Evolutionary conservation across 2,329 filamentous ascomycete species (phyloP).

Genomic region (Aureobasidium sp.): DNA sequence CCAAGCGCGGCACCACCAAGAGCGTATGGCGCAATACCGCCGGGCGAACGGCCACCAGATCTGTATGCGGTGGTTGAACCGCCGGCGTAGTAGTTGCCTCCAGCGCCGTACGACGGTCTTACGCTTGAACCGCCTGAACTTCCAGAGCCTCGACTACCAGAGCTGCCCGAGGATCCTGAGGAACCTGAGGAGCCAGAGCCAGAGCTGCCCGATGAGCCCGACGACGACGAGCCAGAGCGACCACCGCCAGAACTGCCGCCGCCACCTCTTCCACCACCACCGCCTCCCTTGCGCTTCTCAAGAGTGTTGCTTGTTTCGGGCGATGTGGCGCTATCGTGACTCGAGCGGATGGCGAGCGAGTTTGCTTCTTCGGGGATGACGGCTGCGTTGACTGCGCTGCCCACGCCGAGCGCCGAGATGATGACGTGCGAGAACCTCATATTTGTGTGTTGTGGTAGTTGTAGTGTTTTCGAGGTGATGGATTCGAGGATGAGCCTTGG

Average conservation of each 20-base stretch:
- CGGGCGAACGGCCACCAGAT: slow-evolving; percentile 44
- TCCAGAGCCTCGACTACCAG: slow-evolving; percentile 6
- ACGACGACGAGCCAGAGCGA: slow-evolving; percentile 18
- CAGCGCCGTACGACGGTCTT: slow-evolving; percentile 52
- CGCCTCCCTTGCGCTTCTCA: slow-evolving; percentile 44
- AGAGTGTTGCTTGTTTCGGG: slow-evolving; percentile 27
- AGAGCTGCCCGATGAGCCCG: slow-evolving; percentile 12
- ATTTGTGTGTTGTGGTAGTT: not conserved
- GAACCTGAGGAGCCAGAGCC: slow-evolving; percentile 7
- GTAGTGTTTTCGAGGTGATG: not conserved
- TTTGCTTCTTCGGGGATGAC: slow-evolving; percentile 12
- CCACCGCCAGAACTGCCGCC: slow-evolving; percentile 22
- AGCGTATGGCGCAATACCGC: slow-evolving; percentile 48
- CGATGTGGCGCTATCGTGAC: not conserved
- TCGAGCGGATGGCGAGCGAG: slow-evolving; percentile 2
- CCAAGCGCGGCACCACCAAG: slow-evolving; percentile 42
- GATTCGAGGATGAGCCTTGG: not conserved
- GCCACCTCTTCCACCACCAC: slow-evolving; percentile 38
- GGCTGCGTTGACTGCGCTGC: slow-evolving; percentile 6
- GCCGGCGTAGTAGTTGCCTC: slow-evolving; percentile 60
- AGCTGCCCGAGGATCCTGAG: slow-evolving; percentile 17
- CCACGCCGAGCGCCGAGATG: slow-evolving; percentile 1
- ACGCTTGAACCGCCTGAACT: slow-evolving; percentile 50
- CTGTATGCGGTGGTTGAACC: slow-evolving; percentile 57
- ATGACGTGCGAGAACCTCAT: slow-evolving; percentile 9